Evolutionary conservation across 805 yeast genomes (phyloP), one percentile per base, ranked within the genome.

Genomic region (Kuraishia molischiana): DNA sequence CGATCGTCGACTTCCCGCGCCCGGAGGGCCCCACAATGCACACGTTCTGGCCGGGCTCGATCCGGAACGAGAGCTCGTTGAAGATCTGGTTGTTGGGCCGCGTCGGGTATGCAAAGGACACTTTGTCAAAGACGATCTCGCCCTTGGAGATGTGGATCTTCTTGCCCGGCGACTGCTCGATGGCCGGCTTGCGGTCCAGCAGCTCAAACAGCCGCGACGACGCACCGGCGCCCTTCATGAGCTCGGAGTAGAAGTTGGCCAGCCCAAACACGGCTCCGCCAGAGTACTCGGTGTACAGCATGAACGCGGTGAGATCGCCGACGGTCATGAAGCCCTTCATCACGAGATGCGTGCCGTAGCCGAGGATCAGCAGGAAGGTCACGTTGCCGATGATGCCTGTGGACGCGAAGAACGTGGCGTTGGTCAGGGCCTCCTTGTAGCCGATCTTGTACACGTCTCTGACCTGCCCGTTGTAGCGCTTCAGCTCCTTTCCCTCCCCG

Each of bases 221-320:
- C 0, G 97, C 97, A 40, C 97, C 97, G 3, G 92, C 84, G 39
- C 97, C 97, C 62, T 90, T 90, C 94, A 90, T 90, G 41, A 90
- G 63, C 56, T 90, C 97, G 2, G 95, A 80, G 53, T 89, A 90
- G 56, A 90, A 90, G 48, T 82, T 83, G 0, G 95, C 90, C 28
- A 90, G 59, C 0, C 97, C 97, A 60, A 84, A 83, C 48, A 90
- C 83, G 1, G 97, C 87, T 32, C 85, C 69, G 1, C 97, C 97
- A 2, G 97, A 85, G 56, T 86, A 90, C 9, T 86, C 90, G 0
- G 97, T 94, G 59, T 89, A 89, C 83, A 90, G 83, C 80, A 89
- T 82, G 59, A 87, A 90, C 32, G 95, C 85, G 8, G 95, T 81
- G 38, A 89, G 67, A 52, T 89, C 96, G 38, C 97, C 97, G 32